Base-by-base conservation (phyloP, 1,284 basidiomycete species). In the Peniophora sp. region DNA sequence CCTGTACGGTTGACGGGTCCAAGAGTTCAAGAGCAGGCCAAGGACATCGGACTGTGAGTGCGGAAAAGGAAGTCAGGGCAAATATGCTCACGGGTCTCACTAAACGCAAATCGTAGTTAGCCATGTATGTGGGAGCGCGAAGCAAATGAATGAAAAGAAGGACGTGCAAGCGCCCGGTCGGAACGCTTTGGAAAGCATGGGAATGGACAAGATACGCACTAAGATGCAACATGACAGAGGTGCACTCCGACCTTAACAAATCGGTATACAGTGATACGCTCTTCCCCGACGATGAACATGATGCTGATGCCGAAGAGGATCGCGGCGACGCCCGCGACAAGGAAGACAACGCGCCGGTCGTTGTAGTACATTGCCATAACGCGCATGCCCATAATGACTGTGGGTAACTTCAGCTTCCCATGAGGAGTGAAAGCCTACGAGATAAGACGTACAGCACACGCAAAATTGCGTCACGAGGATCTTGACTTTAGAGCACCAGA, bases 1-100 rank as follows among this genome's bases (percentile, higher is more conserved):
- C 54, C 65, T 41, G 15, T 8, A 41, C 12, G 12, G 27, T 32
- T 32, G 27, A 6, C 27, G 27, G 12, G 5, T 32, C 6, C 27
- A 12, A 32, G 27, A 32, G 27, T 6, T 32, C 12, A 5, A 12
- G 12, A 32, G 27, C 5, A 6, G 12, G 27, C 12, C 6, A 32
- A 6, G 27, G 27, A 32, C 5, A 32, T 6, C 27, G 27, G 27
- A 12, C 27, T 32, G 12, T 32, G 27, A 32, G 27, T 12, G 5
- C 27, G 12, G 27, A 12, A 32, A 32, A 12, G 12, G 27, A 32
- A 32, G 6, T 12, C 6, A 12, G 12, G 5, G 5, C 6, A 32
- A 20, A n/a, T 5, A 41, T 20, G 18, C 15, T n/a, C 15, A 20
- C 15, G 18, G 8, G 37, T n/a, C n/a, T 20, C 15, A 17, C 15